phyloP scores from a whole-genome alignment of 108 stramenopile genomes.

The Aurantiochytrium sp. region DNA sequence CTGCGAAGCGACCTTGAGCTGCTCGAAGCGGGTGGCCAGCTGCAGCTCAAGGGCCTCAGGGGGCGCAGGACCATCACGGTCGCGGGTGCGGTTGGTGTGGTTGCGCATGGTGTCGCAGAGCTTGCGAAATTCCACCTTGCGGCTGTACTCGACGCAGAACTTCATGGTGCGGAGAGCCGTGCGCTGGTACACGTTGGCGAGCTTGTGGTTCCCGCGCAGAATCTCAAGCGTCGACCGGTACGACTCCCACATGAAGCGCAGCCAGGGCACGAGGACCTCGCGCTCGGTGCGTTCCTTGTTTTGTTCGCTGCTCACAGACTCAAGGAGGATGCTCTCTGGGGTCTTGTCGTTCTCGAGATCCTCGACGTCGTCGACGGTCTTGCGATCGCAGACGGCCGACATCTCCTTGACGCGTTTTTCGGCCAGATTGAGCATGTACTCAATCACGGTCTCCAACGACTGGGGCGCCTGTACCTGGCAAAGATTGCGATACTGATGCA shows the following conservation, averaged over 20 bases:
- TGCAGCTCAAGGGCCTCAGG: slow-evolving; percentile 83
- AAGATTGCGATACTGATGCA: slow-evolving; percentile 94
- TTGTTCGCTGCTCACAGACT: slow-evolving; percentile 85
- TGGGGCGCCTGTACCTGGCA: slow-evolving; percentile 69
- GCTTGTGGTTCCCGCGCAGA: slow-evolving; percentile 75
- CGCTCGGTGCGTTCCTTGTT: slow-evolving; percentile 77
- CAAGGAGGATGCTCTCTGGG: slow-evolving; percentile 79
- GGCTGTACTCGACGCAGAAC: slow-evolving; percentile 76
- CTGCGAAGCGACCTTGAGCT: slow-evolving; percentile 80
- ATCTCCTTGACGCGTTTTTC: slow-evolving; percentile 32
- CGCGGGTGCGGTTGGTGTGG: slow-evolving; percentile 46
- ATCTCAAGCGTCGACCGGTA: slow-evolving; percentile 92
- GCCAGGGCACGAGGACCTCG: slow-evolving; percentile 72
- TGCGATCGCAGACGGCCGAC: neutral
- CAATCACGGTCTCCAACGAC: slow-evolving; percentile 83
- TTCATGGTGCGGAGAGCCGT: slow-evolving; percentile 68
- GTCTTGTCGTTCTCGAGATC: slow-evolving; percentile 73
- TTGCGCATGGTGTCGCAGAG: slow-evolving; percentile 86
- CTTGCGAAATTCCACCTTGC: slow-evolving; percentile 83
- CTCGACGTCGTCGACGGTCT: slow-evolving; percentile 52
- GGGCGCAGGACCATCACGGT: slow-evolving; percentile 77
- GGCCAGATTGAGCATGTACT: slow-evolving; percentile 69
- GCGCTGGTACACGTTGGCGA: slow-evolving; percentile 86
- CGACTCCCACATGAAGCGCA: slow-evolving; percentile 97
- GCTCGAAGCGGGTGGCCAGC: slow-evolving; percentile 86